Base-by-base conservation (phyloP, 78 protist species). In the Parvularia atlantis region DNA sequence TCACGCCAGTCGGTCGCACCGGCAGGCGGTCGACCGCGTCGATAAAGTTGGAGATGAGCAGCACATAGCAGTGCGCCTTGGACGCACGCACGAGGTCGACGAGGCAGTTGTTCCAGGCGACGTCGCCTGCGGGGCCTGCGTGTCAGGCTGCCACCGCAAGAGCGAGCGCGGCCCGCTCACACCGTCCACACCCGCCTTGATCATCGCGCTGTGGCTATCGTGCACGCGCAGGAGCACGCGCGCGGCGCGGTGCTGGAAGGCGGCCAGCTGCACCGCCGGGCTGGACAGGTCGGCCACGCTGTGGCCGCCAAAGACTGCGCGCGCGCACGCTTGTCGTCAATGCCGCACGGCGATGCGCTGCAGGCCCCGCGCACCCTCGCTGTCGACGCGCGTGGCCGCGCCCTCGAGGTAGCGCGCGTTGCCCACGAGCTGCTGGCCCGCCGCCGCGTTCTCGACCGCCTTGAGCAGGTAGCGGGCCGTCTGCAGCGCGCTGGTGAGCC, bases 401-500 rank as follows among this genome's bases (percentile, higher is more conserved):
- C n/a, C n/a, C n/a, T n/a, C n/a, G n/a, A n/a, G n/a, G n/a, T n/a
- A n/a, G n/a, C n/a, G n/a, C n/a, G n/a, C n/a, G n/a, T n/a, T n/a
- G n/a, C n/a, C n/a, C n/a, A n/a, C n/a, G n/a, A n/a, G n/a, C n/a
- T n/a, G n/a, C n/a, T n/a, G n/a, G n/a, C n/a, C n/a, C n/a, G n/a
- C n/a, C n/a, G n/a, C n/a, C n/a, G n/a, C n/a, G n/a, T n/a, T n/a
- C 30, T 19, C 11, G 62, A 53, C 41, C 66, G 31, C 22, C 50
- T 52, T 69, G 59, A 85, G 39, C 10, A 85, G 76, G 41, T 44
- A 81, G 35, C 82, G 71, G 11, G 91, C 75, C 1, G 39, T 10
- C 61, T 85, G 91, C n/a, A n/a, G n/a, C n/a, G n/a, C n/a, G n/a
- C n/a, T n/a, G n/a, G n/a, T n/a, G n/a, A n/a, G n/a, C n/a, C n/a